These are phyloP conservation scores for Brettanomyces bruxellensis DNA, from an alignment of 805 yeast genomes.

Conservation along the genomic window DNA sequence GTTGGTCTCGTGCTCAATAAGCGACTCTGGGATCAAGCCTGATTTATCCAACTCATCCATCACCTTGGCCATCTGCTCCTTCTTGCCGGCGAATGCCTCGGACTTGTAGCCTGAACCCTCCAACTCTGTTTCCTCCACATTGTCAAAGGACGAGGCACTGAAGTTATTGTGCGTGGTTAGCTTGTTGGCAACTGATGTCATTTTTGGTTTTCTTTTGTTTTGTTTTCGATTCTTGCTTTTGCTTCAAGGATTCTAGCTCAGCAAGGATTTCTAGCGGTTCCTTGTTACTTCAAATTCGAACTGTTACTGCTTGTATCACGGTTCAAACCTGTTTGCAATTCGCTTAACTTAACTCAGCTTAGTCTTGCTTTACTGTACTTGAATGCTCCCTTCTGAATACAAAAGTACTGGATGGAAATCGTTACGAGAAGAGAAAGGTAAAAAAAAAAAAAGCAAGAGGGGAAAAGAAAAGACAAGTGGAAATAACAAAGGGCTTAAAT, in stretches of 20 bases:
- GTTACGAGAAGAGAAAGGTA: not conserved
- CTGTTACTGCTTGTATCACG: too few species aligned
- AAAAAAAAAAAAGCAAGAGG: not conserved
- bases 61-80: conserved; percentile 71
- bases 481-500: not conserved
- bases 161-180: conserved; percentile 28
- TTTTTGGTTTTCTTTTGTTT: not conserved
- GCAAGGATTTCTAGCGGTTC: not conserved
- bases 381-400: not conserved
- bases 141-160: conserved; percentile 26
- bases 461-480: not conserved
- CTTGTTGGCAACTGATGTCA: conserved; percentile 4
- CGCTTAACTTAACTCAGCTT: too few species aligned
- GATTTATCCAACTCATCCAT: conserved; percentile 70
- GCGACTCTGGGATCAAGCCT: conserved; percentile 82
- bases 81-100: conserved; percentile 70
- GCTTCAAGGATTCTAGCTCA: not conserved
- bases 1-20: conserved; percentile 76
- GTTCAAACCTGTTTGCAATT: too few species aligned
- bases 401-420: not conserved
- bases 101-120: conserved; percentile 55
- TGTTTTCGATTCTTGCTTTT: not conserved
- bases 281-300: too few species aligned
- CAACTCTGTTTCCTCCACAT: conserved; percentile 22
- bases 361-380: too few species aligned